Evolutionary conservation across 768 basidiomycete species (phyloP).

Genomic region (Nidularia pulvinata): DNA sequence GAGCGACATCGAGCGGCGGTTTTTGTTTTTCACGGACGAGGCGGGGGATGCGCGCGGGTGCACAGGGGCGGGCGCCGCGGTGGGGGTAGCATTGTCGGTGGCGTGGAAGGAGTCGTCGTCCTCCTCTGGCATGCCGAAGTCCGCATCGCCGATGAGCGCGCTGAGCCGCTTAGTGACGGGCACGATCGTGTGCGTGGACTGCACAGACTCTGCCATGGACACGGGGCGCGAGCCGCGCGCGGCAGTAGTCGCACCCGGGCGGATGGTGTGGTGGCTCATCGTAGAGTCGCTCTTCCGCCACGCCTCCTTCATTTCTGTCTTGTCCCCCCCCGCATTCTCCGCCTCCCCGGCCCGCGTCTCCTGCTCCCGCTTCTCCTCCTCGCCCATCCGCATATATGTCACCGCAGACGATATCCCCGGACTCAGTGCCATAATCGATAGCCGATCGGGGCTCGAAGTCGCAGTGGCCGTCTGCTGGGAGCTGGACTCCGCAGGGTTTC

Average conservation of each 20-base stretch:
- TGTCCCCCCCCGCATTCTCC: slow-evolving; percentile 20
- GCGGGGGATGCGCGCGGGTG: slow-evolving; percentile 32
- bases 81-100: slow-evolving; percentile 2
- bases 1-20: slow-evolving; percentile 69
- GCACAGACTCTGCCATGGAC: slow-evolving; percentile 76
- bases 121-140: slow-evolving; percentile 68
- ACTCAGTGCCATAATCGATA: slow-evolving; percentile 55
- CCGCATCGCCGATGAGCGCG: slow-evolving; percentile 65
- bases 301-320: slow-evolving; percentile 56
- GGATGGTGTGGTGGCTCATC: slow-evolving; percentile 74
- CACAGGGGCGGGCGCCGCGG: slow-evolving; percentile 5
- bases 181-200: slow-evolving; percentile 72
- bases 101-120: slow-evolving; percentile 27
- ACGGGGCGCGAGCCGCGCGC: slow-evolving; percentile 64
- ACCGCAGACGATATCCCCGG: slow-evolving; percentile 60
- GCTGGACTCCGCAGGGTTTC: slow-evolving; percentile 10
- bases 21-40: slow-evolving; percentile 42
- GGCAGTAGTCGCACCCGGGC: slow-evolving; percentile 45
- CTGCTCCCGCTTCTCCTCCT: slow-evolving; percentile 19
- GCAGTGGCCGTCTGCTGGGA: slow-evolving; percentile 1
- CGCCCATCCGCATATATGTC: slow-evolving; percentile 45
- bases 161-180: slow-evolving; percentile 65
- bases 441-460: slow-evolving; percentile 27
- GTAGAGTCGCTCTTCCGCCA: slow-evolving; percentile 87
- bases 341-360: slow-evolving; percentile 5